Evolutionary conservation across 371 early-diverging fungal genomes (phyloP).

Genomic region (Apophysomyces elegans): DNA sequence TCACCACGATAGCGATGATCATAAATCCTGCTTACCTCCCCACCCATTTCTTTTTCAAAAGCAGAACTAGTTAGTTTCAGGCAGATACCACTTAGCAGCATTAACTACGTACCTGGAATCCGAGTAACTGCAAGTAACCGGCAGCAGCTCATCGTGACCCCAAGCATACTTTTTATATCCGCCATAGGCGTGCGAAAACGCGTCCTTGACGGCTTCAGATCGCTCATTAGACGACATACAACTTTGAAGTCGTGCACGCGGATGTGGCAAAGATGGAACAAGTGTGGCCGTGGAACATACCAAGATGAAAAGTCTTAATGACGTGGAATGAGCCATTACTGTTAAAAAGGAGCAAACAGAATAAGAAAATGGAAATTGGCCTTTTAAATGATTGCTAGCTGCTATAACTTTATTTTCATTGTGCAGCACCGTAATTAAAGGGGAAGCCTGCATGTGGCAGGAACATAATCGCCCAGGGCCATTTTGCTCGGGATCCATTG

Average conservation of each 20-base stretch:
- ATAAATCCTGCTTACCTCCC: slow-evolving; percentile 36
- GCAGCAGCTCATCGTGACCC: slow-evolving; percentile 64
- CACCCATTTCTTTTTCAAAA: slow-evolving; percentile 49
- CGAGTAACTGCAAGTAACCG: slow-evolving; percentile 41
- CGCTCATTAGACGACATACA: neutral
- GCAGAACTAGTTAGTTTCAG: neutral
- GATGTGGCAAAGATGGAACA: no score
- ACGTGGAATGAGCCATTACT: no score
- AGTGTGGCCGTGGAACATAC: no score
- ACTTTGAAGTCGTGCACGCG: neutral
- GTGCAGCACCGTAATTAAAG: no score
- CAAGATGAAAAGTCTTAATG: no score
- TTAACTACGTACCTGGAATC: slow-evolving; percentile 67
- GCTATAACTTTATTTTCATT: no score
- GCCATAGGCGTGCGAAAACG: slow-evolving; percentile 75
- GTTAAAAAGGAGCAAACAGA: no score
- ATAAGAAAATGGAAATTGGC: no score
- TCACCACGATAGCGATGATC: neutral
- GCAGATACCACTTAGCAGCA: neutral
- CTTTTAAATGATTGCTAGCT: no score
- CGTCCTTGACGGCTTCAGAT: slow-evolving; percentile 47
- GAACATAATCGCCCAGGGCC: no score
- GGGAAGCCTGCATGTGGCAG: no score
- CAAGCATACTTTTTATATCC: slow-evolving; percentile 71
- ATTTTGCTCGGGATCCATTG: no score